These are phyloP conservation scores for Acer yangbiense DNA, from an alignment of 345 rosid genomes.

Conservation along the genomic window DNA sequence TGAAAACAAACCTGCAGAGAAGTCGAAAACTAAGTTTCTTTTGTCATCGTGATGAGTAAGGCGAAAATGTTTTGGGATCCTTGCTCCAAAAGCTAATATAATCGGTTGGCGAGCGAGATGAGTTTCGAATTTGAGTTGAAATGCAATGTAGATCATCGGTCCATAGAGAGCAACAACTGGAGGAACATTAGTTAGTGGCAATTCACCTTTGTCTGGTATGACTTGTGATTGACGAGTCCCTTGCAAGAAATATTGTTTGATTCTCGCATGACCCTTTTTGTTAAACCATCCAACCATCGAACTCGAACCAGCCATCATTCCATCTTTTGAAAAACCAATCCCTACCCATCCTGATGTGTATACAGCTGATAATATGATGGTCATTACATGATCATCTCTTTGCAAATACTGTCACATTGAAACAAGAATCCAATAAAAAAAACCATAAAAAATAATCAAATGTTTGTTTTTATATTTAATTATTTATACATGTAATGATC, in stretches of 20 bases:
- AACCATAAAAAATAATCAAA: neutral
- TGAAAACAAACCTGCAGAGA: slow-evolving; percentile 53
- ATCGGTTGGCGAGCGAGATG: slow-evolving; percentile 59
- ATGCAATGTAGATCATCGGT: slow-evolving; percentile 77
- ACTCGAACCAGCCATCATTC: slow-evolving; percentile 91
- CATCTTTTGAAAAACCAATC: slow-evolving; percentile 81
- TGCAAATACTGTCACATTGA: slow-evolving; percentile 55
- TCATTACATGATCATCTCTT: slow-evolving; percentile 63
- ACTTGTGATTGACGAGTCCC: slow-evolving; percentile 64
- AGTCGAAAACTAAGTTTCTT: slow-evolving; percentile 68
- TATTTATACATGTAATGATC: too few species aligned
- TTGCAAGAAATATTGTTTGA: slow-evolving; percentile 77
- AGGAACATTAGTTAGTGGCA: slow-evolving; percentile 66
- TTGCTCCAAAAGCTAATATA: slow-evolving; percentile 66
- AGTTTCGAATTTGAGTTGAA: slow-evolving; percentile 63
- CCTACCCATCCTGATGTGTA: slow-evolving; percentile 96
- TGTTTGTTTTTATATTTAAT: neutral
- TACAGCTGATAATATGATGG: slow-evolving; percentile 69
- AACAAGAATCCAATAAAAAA: neutral
- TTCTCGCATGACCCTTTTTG: slow-evolving; percentile 68
- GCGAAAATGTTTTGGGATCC: slow-evolving; percentile 51
- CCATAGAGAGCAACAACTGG: slow-evolving; percentile 73
- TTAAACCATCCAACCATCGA: slow-evolving; percentile 91
- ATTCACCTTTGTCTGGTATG: slow-evolving; percentile 68
- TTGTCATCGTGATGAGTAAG: slow-evolving; percentile 68